Evolutionary conservation across 106 monocot genomes (phyloP), one percentile per base, ranked within the genome.

Genomic region (Ottelia alismoides): DNA sequence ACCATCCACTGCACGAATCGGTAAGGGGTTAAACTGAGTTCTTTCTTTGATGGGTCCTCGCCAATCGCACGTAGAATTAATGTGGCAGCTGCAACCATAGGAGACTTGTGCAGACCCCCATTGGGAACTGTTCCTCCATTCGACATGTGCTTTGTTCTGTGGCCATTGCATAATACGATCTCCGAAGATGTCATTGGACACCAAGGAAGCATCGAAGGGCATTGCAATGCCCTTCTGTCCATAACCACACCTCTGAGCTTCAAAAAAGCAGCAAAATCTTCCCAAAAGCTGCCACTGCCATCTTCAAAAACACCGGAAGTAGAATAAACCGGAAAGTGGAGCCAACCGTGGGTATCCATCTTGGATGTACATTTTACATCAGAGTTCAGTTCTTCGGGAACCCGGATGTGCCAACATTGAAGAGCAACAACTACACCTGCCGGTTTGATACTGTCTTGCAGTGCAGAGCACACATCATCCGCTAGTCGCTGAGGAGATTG

Each of bases 1-100:
- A 90, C 74, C 47, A 98, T 46, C 98, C 98, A 98, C 30, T 80
- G 74, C 40, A 89, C 69, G 30, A 90, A 98, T 3, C 85, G 78
- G n/a, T 60, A 51, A 30, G 98, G 98, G 27, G 98, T 98, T n/a
- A 66, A 65, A 28, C 73, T 21, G 29, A 98, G 85, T 73, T 90
- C 90, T 65, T 75, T 73, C 45, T 90, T 76, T 3, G 47, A 50
- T 16, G 90, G 85, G 22, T 98, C 85, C 60, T 98, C 98, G 23
- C 85, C 98, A 3, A 90, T 64, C 9, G 76, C 76, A 4, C 46
- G 30, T 16, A 98, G 25, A 43, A 98, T 78, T 4, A 72, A 67
- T 30, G 72, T 45, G 3, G 70, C 90, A 14, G 85, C 82, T 46
- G 74, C 64, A 28, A 90, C 52, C 85, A 98, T 86, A 27, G 57